Evolutionary conservation across 805 yeast genomes (phyloP), one percentile per base, ranked within the genome.

Genomic region (Kodamaea hsintzibuensis): DNA sequence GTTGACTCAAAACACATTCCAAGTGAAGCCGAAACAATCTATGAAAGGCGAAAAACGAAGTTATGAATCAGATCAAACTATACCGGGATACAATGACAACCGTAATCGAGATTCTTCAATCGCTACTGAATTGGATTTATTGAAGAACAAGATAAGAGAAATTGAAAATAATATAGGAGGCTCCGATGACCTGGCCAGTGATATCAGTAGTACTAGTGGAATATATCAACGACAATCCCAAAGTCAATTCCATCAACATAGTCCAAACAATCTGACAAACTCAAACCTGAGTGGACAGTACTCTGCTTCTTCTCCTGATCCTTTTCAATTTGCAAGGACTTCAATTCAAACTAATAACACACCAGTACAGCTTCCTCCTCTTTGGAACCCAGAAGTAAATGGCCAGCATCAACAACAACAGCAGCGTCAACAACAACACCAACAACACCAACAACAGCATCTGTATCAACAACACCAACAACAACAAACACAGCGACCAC

Each of bases 81-180:
- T 30, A 10, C 8, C 8, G 35, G 35, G 35, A 12, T 10, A 30
- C 35, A 30, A 8, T 30, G 35, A 8, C 10, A 30, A 3, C 35
- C 35, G 35, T 30, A 9, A 3, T 8, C 35, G 35, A 30, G 35
- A 30, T 30, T 30, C 35, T 2, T 30, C 35, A 2, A 40, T 44
- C 9, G 38, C 14, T n/a, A 13, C 42, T 7, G 57, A 55, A 35
- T 42, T 75, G 70, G 78, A 78, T 37, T 55, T 65, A 25, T 73
- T 62, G 62, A 79, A 71, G 57, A 61, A 54, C 49, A 72, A 77
- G 53, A 76, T 80, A 40, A 74, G 70, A 50, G 77, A 76, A 57
- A 70, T 80, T 3, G 84, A 80, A 58, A 77, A 78, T 0, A 72
- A 80, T 0, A 69, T 76, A 30, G 72, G 75, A 0, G 72, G 68